phyloP scores from a whole-genome alignment of 2,329 filamentous ascomycete genomes.

The Metarhizium rileyi region DNA sequence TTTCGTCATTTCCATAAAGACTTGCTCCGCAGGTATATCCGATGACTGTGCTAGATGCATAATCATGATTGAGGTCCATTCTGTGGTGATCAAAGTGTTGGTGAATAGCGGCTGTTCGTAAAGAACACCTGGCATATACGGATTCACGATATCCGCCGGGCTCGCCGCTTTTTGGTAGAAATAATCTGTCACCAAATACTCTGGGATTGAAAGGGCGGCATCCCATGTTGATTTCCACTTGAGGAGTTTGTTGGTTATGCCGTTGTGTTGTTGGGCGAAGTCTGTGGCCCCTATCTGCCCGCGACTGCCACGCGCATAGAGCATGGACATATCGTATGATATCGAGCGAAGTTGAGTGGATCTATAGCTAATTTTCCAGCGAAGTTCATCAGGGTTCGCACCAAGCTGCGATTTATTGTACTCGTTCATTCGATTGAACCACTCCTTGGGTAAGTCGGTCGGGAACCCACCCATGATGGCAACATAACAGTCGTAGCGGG shows the following conservation, averaged over 20 bases:
- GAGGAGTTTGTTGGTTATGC: slow-evolving; percentile 36
- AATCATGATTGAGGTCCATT: slow-evolving; percentile 68
- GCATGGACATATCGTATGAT: slow-evolving; percentile 67
- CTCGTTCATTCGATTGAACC: slow-evolving; percentile 59
- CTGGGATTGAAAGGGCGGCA: slow-evolving; percentile 48
- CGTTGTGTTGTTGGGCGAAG: slow-evolving; percentile 53
- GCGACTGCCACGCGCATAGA: slow-evolving; percentile 61
- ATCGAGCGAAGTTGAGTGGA: slow-evolving; percentile 60
- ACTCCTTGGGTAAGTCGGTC: slow-evolving; percentile 63
- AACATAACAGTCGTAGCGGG: slow-evolving; percentile 76
- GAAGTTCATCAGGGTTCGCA: slow-evolving; percentile 51
- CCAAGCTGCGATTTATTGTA: slow-evolving; percentile 51
- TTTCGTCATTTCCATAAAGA: slow-evolving; percentile 43
- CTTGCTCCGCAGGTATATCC: slow-evolving; percentile 39
- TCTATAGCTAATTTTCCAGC: slow-evolving; percentile 57
- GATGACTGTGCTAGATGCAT: slow-evolving; percentile 73
- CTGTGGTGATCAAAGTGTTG: slow-evolving; percentile 64
- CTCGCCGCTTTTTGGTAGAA: slow-evolving; percentile 40
- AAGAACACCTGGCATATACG: slow-evolving; percentile 59
- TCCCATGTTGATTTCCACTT: slow-evolving; percentile 50
- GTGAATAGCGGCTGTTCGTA: slow-evolving; percentile 62
- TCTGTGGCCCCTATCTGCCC: slow-evolving; percentile 54
- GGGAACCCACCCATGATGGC: slow-evolving; percentile 74
- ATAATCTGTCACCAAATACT: slow-evolving; percentile 55
- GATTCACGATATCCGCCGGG: slow-evolving; percentile 61